phyloP scores from a whole-genome alignment of 129 eudicot genomes.

The Flaveria bidentis region DNA sequence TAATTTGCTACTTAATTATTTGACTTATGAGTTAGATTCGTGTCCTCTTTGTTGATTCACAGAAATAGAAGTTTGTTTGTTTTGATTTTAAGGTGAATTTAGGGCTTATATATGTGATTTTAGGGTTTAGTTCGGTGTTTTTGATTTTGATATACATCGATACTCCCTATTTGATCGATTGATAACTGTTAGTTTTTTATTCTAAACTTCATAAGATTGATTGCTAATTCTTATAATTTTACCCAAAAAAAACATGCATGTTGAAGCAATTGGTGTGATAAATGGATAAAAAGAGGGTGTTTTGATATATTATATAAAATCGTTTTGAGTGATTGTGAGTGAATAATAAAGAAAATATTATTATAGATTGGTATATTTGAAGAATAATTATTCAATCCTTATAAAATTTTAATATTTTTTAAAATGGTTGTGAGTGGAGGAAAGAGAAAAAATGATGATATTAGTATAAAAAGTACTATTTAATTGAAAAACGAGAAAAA shows the following conservation, averaged over 20 bases:
- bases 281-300: too few relatives aligned
- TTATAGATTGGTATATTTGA: too few relatives aligned
- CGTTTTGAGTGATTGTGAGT: too few relatives aligned
- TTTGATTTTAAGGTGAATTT: not conserved
- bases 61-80: not conserved
- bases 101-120: not conserved
- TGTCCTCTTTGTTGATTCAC: not conserved
- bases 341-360: too few relatives aligned
- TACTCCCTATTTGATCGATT: not conserved
- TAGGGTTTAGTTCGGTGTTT: not conserved
- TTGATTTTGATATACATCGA: not conserved
- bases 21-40: not conserved
- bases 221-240: not conserved
- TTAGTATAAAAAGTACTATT: too few relatives aligned
- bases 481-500: too few relatives aligned
- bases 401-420: too few relatives aligned
- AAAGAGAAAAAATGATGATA: too few relatives aligned
- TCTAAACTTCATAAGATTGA: not conserved
- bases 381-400: too few relatives aligned
- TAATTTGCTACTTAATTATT: not conserved
- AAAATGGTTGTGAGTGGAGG: too few relatives aligned
- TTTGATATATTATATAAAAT: too few relatives aligned
- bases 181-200: not conserved
- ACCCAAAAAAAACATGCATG: not conserved
- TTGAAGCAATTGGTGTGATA: too few relatives aligned